Base-by-base conservation (phyloP, 2,329 filamentous ascomycete genomes). In the Hypoxylon sp. region DNA sequence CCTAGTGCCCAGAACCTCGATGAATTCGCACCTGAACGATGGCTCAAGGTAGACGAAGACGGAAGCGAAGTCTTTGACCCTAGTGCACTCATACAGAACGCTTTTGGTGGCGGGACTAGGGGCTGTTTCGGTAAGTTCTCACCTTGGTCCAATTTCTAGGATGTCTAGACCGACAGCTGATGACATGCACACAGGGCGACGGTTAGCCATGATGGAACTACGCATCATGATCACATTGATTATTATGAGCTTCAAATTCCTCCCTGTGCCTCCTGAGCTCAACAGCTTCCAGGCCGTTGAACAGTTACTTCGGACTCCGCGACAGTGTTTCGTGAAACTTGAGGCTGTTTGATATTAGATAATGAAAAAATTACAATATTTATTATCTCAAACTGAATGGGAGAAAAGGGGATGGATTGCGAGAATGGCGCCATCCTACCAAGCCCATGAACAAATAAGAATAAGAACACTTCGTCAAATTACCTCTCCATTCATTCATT, bases 81-180 rank as follows among this genome's bases (percentile, higher is more conserved):
- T 30, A 37, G 19, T 16, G 64, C 67, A 4, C 48, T 71, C 5
- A 39, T 59, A 12, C 59, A 60, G 39, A 57, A 58, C 12, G 53
- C 62, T 14, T 71, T 71, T 12, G 65, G 65, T 0, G 65, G 66
- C 27, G 69, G 69, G 7, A n/a, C 41, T 25, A 65, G 69, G 23
- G 69, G 67, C 1, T 71, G 69, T 46, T 68, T 68, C 23, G 67
- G 69, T 71, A 60, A 71, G 63, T 48, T 16, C n/a, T 29, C 12
- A 3, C 2, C 11, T 12, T 11, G 30, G 19, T 5, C 14, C 2
- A 4, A 16, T 21, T 3, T 19, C 12, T 2, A 29, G 5, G 8
- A 46, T 2, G 11, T 25, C 4, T 14, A 12, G 9, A 9, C 14
- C 23, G 14, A 25, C 6, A 11, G 16, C 52, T 55, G 19, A 55